A percentile compares a stretch with the other conserved stretches of the same genome.
These are phyloP conservation scores for Arthrobotrys iridis DNA, from an alignment of 2,329 filamentous ascomycete species.

Conservation along the genomic window DNA sequence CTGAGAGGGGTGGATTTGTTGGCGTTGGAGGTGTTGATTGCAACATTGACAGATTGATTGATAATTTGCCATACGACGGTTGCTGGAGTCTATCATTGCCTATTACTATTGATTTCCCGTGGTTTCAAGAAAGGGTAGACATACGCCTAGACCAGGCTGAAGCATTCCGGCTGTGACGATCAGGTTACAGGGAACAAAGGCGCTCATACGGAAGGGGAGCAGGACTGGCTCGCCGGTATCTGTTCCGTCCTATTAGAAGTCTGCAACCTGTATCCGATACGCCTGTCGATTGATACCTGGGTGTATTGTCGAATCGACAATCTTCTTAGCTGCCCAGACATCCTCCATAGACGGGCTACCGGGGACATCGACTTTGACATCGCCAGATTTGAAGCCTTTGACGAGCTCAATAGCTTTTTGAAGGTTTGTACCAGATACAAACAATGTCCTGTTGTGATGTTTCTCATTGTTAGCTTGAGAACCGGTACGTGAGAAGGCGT, in stretches of 20 bases:
- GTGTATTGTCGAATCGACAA: conserved; percentile 94
- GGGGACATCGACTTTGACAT: conserved; percentile 81
- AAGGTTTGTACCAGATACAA: conserved; percentile 80
- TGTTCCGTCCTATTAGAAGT: conserved; percentile 60
- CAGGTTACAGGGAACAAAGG: conserved; percentile 91
- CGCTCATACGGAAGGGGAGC: conserved; percentile 96
- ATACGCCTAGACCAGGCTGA: conserved; percentile 79
- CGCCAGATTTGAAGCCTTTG: conserved; percentile 84
- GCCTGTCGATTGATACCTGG: conserved; percentile 72
- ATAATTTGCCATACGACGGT: conserved; percentile 93
- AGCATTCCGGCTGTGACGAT: conserved; percentile 97
- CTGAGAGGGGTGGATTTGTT: conserved; percentile 96
- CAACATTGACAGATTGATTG: conserved; percentile 98
- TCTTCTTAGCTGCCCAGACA: conserved; percentile 94
- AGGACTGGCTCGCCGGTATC: conserved; percentile 93
- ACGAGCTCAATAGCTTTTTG: conserved; percentile 86
- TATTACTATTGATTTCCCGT: conserved; percentile 17
- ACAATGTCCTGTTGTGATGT: conserved; percentile 74
- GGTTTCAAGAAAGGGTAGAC: conserved; percentile 54
- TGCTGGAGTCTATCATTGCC: conserved; percentile 64
- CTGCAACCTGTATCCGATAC: neutral
- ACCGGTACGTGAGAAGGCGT: neutral
- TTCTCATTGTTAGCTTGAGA: conserved; percentile 53
- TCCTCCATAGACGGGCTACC: conserved; percentile 64
- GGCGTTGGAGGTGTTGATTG: conserved; percentile 95